Base-by-base conservation (phyloP, 225 moss, liverwort and hornwort genomes). In the Pleurozium schreberi region DNA sequence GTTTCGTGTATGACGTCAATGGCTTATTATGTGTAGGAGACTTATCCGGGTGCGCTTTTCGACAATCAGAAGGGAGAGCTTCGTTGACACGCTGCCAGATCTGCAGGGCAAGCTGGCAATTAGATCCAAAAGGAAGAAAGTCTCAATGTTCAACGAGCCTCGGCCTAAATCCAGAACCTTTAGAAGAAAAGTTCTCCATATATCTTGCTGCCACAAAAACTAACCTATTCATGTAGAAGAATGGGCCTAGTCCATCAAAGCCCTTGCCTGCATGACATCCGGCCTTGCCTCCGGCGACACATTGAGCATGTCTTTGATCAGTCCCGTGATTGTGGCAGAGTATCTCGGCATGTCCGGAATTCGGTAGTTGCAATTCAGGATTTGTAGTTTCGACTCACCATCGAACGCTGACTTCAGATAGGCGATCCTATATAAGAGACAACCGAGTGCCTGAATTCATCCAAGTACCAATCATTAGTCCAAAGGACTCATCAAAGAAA, bases 261-360 rank as follows among this genome's bases (percentile, higher is more conserved):
- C 97, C 97, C 98, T 98, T 98, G 98, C 98, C 98, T 98, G 98
- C 96, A 95, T 95, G 92, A 96, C 95, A 99, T 96, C 96, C 73
- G 99, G 99, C 95, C 99, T 97, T 85, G 93, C 95, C 88, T 96
- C 96, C 88, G 99, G 99, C 88, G 95, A 96, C 85, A 96, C 93
- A 62, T 94, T 95, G 87, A 99, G 97, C 99, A 99, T 97, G 92
- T 96, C 95, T 73, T 91, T 96, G 84, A 99, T 96, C 88, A 99
- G 91, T 86, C 96, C 99, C 63, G 95, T 94, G 84, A 99, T 90
- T 61, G 93, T 63, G 87, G 86, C 77, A 42, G 96, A 96, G 91
- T 97, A 99, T 87, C 91, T 92, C 64, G 99, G 99, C 91, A 95
- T 93, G 60, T 99, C 97, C 70, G 99, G 99, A 78, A 99, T 95